Base-by-base conservation (phyloP, 352 stramenopile genomes). In the Phytopythium boreale region DNA sequence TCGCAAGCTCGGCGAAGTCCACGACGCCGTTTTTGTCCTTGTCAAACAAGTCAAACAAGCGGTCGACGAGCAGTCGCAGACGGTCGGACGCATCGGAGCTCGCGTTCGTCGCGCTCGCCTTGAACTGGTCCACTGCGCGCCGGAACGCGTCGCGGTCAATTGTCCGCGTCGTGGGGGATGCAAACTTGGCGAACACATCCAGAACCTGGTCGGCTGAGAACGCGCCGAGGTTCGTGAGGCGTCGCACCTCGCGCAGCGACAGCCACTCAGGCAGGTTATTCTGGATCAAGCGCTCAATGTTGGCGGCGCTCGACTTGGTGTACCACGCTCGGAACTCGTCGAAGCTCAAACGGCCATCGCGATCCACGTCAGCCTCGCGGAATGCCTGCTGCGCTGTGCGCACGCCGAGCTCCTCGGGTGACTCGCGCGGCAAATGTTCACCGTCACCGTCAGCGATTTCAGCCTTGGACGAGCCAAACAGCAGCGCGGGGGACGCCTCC, bases 291-390 rank as follows among this genome's bases (percentile, higher is more conserved):
- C 85, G 73, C 59, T 94, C 83, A 15, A 94, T 89, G 56, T 88
- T 89, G 5, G 83, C 85, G 6, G 79, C 84, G 64, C 70, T 93
- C 20, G 80, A 90, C 41, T 73, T 73, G 24, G 78, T 83, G 60
- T 94, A 97, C 89, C 89, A 97, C 26, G 84, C 72, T 19, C 83
- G 79, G 52, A 96, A 97, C 47, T 95, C 86, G 0, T 64, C 58
- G 56, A 93, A 93, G 22, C 77, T 92, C 37, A 96, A 71, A 2
- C 82, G 79, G 11, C 77, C 76, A 56, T 96, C 84, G 15, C 77
- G 68, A 51, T 93, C 79, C 0, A 87, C 46, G 41, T 93, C 88
- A 5, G 84, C 85, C 63, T 94, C 82, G 11, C 60, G 55, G 56
- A 97, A 97, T 31, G 87, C 86, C 51, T 95, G 82, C 14, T 77